Evolutionary conservation across 352 stramenopile species (phyloP).

Genomic region (Pythium dissotocum): DNA sequence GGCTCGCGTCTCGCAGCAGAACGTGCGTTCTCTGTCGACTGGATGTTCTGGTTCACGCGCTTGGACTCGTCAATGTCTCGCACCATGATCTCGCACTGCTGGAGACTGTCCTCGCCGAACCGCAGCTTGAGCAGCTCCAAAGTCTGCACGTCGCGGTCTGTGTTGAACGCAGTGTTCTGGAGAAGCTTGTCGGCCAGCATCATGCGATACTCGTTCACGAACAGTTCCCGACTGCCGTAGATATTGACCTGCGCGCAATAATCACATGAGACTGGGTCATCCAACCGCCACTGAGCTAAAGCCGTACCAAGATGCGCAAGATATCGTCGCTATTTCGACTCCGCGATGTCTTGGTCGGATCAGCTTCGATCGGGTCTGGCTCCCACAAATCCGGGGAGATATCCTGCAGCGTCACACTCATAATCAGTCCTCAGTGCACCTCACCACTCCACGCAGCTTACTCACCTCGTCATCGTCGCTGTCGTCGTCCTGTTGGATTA

Average conservation of each 20-base stretch:
- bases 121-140: conserved; percentile 97
- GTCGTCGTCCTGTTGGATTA: conserved; percentile 92
- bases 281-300: not conserved
- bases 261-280: not conserved
- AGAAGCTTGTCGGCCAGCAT: conserved; percentile 98
- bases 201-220: conserved; percentile 98
- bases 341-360: conserved; percentile 77
- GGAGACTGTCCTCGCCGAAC: conserved; percentile 94
- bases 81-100: conserved; percentile 98
- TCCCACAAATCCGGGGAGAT: conserved; percentile 89
- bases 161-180: conserved; percentile 93
- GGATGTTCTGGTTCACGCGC: conserved; percentile 91
- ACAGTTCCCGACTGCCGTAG: conserved; percentile 97
- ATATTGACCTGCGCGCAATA: conserved; percentile 84
- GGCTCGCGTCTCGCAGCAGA: not conserved
- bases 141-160: conserved; percentile 93
- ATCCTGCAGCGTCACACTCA: conserved; percentile 36
- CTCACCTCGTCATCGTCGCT: conserved; percentile 92
- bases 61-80: conserved; percentile 98
- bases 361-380: conserved; percentile 85
- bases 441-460: not conserved
- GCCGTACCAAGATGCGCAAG: conserved; percentile 92
- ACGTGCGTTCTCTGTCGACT: conserved; percentile 37
- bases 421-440: not conserved
- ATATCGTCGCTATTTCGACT: conserved; percentile 93